phyloP scores from a whole-genome alignment of 371 early-diverging fungal genomes.

The Rhizopus delemar region DNA sequence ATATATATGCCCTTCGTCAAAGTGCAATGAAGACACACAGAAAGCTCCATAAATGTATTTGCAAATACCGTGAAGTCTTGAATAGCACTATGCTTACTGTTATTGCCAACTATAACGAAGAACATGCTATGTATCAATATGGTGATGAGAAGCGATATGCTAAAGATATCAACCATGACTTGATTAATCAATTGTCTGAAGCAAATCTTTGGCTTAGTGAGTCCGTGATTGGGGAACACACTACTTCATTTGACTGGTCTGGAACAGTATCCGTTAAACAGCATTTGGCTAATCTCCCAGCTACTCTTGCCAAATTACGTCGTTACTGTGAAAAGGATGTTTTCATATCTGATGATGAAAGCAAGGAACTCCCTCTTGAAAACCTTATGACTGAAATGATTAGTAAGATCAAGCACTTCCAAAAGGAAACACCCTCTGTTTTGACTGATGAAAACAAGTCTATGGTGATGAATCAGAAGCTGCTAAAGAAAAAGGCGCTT shows the following conservation, averaged over 20 bases:
- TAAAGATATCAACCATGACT: slow-evolving; percentile 33
- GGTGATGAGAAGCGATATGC: slow-evolving; percentile 52
- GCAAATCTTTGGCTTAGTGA: slow-evolving; percentile 32
- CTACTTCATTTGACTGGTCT: slow-evolving; percentile 18
- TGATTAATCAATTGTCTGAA: slow-evolving; percentile 41
- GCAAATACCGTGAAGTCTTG: slow-evolving; percentile 81
- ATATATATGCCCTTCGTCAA: slow-evolving; percentile 88
- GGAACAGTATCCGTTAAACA: slow-evolving; percentile 30
- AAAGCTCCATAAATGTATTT: slow-evolving; percentile 87
- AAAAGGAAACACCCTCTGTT: slow-evolving; percentile 64
- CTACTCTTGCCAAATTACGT: slow-evolving; percentile 37
- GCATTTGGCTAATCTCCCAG: slow-evolving; percentile 38
- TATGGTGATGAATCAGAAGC: slow-evolving; percentile 73
- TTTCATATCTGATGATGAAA: slow-evolving; percentile 23
- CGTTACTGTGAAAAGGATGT: slow-evolving; percentile 40
- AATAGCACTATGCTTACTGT: slow-evolving; percentile 74
- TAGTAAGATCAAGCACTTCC: slow-evolving; percentile 58
- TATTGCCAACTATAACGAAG: slow-evolving; percentile 65
- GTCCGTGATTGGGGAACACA: slow-evolving; percentile 15
- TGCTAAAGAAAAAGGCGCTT: slow-evolving; percentile 83
- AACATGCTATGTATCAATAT: slow-evolving; percentile 54
- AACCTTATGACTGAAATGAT: slow-evolving; percentile 53
- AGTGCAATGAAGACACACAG: slow-evolving; percentile 90
- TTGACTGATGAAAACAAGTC: slow-evolving; percentile 69
- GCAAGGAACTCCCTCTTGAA: slow-evolving; percentile 40